Conservation (phyloP, 257 asterid genomes). For the Petrea volubilis region DNA sequence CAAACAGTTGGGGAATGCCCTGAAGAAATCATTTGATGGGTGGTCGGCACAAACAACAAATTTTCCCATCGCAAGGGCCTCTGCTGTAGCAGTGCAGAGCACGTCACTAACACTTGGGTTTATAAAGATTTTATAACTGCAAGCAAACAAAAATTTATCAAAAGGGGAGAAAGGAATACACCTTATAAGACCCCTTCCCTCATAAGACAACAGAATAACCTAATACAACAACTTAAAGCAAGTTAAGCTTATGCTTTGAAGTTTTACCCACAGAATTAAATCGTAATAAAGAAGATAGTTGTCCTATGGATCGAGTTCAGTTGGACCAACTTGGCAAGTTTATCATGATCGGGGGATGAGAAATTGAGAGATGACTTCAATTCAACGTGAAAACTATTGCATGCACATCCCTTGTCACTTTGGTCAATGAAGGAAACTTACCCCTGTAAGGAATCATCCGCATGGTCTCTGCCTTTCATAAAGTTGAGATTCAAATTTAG, state of each 20-base stretch:
- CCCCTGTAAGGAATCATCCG: constrained; percentile 93
- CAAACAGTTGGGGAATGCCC: constrained; percentile 88
- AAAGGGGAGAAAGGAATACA: constrained; percentile 1
- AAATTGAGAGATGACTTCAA: not conserved
- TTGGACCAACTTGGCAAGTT: too few species aligned
- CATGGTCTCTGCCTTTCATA: constrained; percentile 97
- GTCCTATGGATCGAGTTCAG: too few species aligned
- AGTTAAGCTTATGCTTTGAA: not conserved
- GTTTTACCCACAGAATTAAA: not conserved
- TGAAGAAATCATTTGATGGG: constrained; percentile 96
- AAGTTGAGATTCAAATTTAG: constrained; percentile 81
- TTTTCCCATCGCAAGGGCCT: constrained; percentile 99
- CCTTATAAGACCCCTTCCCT: not conserved
- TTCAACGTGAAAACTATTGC: not conserved
- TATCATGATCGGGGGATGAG: too few species aligned
- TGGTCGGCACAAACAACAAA: constrained; percentile 96
- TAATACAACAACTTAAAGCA: not conserved
- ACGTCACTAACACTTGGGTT: constrained; percentile 98
- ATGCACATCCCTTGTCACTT: too few species aligned
- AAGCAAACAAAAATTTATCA: constrained; percentile 16
- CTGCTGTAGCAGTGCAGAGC: constrained; percentile 98
- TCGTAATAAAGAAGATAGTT: not conserved
- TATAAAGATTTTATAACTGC: constrained; percentile 92
- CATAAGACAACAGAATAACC: not conserved
- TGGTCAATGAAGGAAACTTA: constrained; percentile 33